Conservation (phyloP, 2,329 filamentous ascomycete species). For the Epichloe uncinata region DNA sequence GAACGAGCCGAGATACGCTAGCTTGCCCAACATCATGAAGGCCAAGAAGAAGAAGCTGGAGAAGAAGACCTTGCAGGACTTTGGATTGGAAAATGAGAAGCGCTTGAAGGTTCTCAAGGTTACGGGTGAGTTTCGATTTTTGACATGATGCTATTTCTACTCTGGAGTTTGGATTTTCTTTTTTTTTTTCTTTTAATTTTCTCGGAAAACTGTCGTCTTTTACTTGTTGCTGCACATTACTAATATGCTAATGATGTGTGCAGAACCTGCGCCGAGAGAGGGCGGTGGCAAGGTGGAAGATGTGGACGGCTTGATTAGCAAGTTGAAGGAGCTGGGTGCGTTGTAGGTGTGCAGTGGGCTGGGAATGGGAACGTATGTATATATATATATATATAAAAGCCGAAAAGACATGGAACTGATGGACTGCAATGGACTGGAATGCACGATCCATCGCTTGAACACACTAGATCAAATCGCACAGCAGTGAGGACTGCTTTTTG, state of each 20-base stretch:
- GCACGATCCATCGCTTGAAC: too few species aligned
- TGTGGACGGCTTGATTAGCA: slow-evolving; percentile 85
- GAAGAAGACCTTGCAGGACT: slow-evolving; percentile 78
- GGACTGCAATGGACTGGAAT: too few species aligned
- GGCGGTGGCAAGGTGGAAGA: slow-evolving; percentile 96
- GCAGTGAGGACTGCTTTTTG: too few species aligned
- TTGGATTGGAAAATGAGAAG: slow-evolving; percentile 59
- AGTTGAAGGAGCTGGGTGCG: slow-evolving; percentile 92
- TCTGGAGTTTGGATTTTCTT: neutral
- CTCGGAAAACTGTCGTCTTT: neutral
- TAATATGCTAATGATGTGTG: slow-evolving; percentile 5
- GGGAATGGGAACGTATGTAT: neutral
- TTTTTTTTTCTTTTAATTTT: neutral
- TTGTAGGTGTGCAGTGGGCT: slow-evolving; percentile 36
- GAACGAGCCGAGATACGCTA: slow-evolving; percentile 92
- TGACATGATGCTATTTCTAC: neutral
- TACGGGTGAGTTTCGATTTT: slow-evolving; percentile 40
- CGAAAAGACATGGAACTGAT: too few species aligned
- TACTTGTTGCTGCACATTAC: neutral
- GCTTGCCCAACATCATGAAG: slow-evolving; percentile 98
- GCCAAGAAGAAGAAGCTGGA: slow-evolving; percentile 99
- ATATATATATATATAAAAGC: neutral
- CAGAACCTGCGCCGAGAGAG: slow-evolving; percentile 75
- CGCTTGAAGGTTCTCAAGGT: slow-evolving; percentile 87
- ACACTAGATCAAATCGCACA: too few species aligned